These are phyloP conservation scores for Pochonia chlamydosporia DNA, from an alignment of 2,329 filamentous ascomycete species.

Conservation along the genomic window DNA sequence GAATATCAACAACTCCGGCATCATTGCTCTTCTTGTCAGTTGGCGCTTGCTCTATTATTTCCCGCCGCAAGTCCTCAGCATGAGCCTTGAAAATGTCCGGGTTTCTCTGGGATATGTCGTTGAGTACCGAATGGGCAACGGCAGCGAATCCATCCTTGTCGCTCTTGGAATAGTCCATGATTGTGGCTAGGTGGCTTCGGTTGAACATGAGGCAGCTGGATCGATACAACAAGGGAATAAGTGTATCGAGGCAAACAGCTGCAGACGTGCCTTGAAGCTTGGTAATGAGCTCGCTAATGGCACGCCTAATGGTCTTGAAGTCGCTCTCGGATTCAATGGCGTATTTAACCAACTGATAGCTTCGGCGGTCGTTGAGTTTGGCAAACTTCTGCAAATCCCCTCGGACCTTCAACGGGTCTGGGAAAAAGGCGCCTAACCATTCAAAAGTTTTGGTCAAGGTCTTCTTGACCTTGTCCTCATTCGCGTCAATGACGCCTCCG, in stretches of 20 bases:
- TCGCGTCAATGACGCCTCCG: conserved; percentile 72
- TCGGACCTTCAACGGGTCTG: conserved; percentile 65
- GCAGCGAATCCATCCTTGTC: conserved; percentile 73
- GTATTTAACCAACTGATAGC: conserved; percentile 84
- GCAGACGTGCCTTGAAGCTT: conserved; percentile 65
- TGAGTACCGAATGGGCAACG: conserved; percentile 81
- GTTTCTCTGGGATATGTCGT: conserved; percentile 84
- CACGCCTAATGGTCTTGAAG: conserved; percentile 84
- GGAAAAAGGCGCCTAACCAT: conserved; percentile 67
- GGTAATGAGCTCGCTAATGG: conserved; percentile 84
- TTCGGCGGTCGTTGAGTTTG: conserved; percentile 82
- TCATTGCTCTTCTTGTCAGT: conserved; percentile 63
- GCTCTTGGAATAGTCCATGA: conserved; percentile 81
- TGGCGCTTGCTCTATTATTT: conserved; percentile 76
- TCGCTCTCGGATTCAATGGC: conserved; percentile 81
- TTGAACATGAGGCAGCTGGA: conserved; percentile 86
- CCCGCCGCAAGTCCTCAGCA: conserved; percentile 83
- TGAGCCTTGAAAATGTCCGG: conserved; percentile 91
- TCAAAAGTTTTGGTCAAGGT: conserved; percentile 68
- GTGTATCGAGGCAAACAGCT: conserved; percentile 66
- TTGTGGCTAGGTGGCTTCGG: conserved; percentile 83
- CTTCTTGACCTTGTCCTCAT: conserved; percentile 62
- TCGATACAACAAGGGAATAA: conserved; percentile 78
- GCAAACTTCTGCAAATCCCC: conserved; percentile 85
- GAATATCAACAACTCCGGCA: conserved; percentile 71